Base-by-base conservation (phyloP, 345 rosid species). In the Heritiera littoralis region DNA sequence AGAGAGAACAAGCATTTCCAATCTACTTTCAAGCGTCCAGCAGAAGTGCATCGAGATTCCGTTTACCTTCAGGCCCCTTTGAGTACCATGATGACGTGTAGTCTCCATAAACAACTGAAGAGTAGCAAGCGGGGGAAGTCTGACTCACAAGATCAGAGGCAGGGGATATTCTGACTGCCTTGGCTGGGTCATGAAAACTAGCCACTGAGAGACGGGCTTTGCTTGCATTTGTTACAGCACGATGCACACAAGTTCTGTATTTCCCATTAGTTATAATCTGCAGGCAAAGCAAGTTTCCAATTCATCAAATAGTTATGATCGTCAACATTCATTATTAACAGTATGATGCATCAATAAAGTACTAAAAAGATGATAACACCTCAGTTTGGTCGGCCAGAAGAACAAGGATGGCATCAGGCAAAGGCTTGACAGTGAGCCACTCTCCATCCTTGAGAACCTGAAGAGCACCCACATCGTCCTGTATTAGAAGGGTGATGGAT, bases 161-260 rank as follows among this genome's bases (percentile, higher is more conserved):
- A 5, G 99, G 98, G 66, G 89, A 87, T 81, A 95, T 84, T 72
- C 58, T 87, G 64, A 55, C 82, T 0, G 86, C 80, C 92, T 91
- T 91, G 35, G 92, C 85, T 9, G 98, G 99, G 80, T 93, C 99
- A 76, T 95, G 99, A 83, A 95, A 95, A 43, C 93, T 85, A 0
- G 97, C 95, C 4, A 95, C 86, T 11, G 99, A 95, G 72, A 95
- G 89, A 11, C 97, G 85, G 0, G 92, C 86, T 76, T 75, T 81
- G 66, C 75, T 84, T 17, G 86, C 84, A 71, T 95, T 95, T 43
- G 99, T 92, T 61, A 92, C 54, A 4, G 95, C 95, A 74, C 91
- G 85, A 82, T 95, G 98, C 70, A 79, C 86, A 75, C 90, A 87
- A 81, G 95, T 93, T 78, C 78, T 86, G 79, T 92, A 95, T 41